phyloP scores from a whole-genome alignment of 2,329 filamentous ascomycete genomes.

The Diaporthe caulivora region DNA sequence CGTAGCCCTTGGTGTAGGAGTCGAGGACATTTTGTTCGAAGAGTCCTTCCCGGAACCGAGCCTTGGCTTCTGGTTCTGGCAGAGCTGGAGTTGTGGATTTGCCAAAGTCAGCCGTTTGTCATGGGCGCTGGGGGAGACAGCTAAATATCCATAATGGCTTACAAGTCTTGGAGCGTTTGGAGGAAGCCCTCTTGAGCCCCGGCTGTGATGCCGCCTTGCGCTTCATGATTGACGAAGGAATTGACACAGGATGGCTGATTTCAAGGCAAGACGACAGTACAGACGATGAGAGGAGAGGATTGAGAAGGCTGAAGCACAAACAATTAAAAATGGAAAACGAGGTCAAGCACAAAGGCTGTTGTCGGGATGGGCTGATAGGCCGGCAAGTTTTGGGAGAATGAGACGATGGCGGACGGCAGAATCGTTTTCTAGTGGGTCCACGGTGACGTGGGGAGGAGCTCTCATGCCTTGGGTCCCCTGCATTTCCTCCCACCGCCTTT shows the following conservation, averaged over 20 bases:
- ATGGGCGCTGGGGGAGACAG: neutral
- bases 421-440: slow-evolving; percentile 26
- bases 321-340: neutral
- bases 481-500: slow-evolving; percentile 20
- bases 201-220: slow-evolving; percentile 67
- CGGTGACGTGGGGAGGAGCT: neutral
- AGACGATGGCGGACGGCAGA: slow-evolving; percentile 37
- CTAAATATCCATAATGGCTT: slow-evolving; percentile 41
- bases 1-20: slow-evolving; percentile 72
- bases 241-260: slow-evolving; percentile 39
- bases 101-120: slow-evolving; percentile 16
- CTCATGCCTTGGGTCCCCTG: neutral
- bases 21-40: slow-evolving; percentile 71
- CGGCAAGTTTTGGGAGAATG: slow-evolving; percentile 35
- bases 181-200: slow-evolving; percentile 57
- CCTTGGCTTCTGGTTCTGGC: slow-evolving; percentile 62
- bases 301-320: too few relatives aligned
- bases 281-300: neutral
- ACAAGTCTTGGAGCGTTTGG: slow-evolving; percentile 68
- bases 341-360: too few relatives aligned
- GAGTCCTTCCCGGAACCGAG: slow-evolving; percentile 74
- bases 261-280: slow-evolving; percentile 5
- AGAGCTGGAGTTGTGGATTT: slow-evolving; percentile 53
- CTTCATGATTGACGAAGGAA: slow-evolving; percentile 62
- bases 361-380: slow-evolving; percentile 36